Evolutionary conservation across 2,329 filamentous ascomycete genomes (phyloP).

Genomic region (Septoria linicola): DNA sequence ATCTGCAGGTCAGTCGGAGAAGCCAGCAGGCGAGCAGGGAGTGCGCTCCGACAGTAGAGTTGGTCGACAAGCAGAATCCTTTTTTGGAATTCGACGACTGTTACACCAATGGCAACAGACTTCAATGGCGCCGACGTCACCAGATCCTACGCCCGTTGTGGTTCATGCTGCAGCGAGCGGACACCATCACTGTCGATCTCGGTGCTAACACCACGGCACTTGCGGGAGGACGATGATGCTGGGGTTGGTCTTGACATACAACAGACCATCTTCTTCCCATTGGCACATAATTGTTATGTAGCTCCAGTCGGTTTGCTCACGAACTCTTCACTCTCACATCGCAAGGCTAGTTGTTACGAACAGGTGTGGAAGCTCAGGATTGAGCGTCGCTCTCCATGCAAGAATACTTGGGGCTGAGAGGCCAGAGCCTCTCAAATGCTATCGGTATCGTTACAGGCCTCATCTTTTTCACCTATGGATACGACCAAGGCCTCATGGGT

Average conservation of each 20-base stretch:
- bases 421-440: conserved; percentile 19
- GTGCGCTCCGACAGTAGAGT: no score
- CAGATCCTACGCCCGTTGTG: conserved; percentile 2
- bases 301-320: no score
- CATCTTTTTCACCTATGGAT: conserved; percentile 24
- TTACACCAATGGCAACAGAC: not conserved
- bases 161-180: conserved; percentile 10
- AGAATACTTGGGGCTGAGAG: conserved; percentile 23
- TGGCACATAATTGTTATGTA: no score
- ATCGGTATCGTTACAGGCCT: conserved; percentile 22
- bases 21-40: no score
- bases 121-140: conserved; percentile 8
- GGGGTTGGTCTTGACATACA: not conserved
- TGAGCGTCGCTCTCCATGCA: conserved; percentile 11
- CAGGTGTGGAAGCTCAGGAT: no score
- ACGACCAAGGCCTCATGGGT: conserved; percentile 33
- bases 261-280: conserved; percentile 1
- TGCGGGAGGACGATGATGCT: not conserved
- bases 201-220: conserved; percentile 1
- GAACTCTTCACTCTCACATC: no score
- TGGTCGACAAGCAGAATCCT: not conserved
- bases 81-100: not conserved
- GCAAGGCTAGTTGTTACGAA: no score
- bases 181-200: conserved; percentile 10
- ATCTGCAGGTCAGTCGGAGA: no score